Base-by-base conservation (phyloP, 2,329 filamentous ascomycete species). In the Teratosphaeria gauchensis region DNA sequence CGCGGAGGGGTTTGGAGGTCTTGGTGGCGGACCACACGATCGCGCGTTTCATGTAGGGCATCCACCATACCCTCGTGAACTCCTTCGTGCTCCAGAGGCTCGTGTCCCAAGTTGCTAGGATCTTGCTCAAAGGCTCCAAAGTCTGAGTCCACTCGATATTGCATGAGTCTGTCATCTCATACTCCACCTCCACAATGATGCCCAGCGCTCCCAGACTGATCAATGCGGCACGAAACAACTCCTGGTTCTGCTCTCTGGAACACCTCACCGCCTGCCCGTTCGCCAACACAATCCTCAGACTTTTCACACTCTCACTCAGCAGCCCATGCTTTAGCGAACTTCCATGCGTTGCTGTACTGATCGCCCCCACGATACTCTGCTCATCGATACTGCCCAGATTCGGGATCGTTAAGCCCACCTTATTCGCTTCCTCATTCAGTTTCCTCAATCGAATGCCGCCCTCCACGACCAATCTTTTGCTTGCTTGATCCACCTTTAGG, bases 61-160 rank as follows among this genome's bases (percentile, higher is more conserved):
- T 86, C 94, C 94, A 99, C 92, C 94, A 99, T 31, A 96, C 90
- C 31, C 94, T 83, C 30, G 95, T 90, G 69, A 92, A 99, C 73
- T 97, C 91, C 61, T 86, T 84, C 61, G 85, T 82, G 1, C 84
- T 89, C 92, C 94, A 97, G 14, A 97, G 79, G 35, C 82, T 81
- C 6, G 77, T 79, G 19, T 85, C 75, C 90, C 94, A 97, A 6
- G 82, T 79, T 11, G 80, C 77, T 54, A 95, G 78, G 62, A 96
- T 82, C 53, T 83, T 80, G 52, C 77, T 71, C 61, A 96, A 86
- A 1, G 84, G 75, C 62, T 89, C 84, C 60, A 96, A 81, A 7
- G 85, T 85, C 76, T 96, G 94, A 58, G 82, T 77, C 94, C 94
- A 99, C 61, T 84, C 82, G 59, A 99, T 83, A n/a, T 89, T 88